Evolutionary conservation across 2,329 filamentous ascomycete species (phyloP).

Genomic region (Pseudopithomyces chartarum): DNA sequence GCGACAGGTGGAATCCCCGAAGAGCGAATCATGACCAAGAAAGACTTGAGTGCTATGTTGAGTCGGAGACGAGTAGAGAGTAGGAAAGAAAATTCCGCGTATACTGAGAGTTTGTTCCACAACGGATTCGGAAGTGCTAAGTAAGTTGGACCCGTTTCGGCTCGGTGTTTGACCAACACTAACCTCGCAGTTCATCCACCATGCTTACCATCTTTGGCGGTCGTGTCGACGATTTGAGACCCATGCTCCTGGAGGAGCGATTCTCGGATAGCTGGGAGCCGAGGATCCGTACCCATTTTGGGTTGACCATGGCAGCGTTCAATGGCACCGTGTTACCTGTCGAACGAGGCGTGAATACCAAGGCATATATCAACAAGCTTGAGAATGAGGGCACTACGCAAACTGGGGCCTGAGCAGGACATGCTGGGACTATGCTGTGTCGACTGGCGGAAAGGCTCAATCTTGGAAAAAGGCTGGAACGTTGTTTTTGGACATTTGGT

Average conservation of each 20-base stretch:
- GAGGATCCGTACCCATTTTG: conserved; percentile 42
- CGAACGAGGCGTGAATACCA: conserved; percentile 37
- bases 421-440: not conserved
- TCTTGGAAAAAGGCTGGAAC: not conserved
- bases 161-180: not conserved
- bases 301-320: conserved; percentile 50
- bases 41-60: conserved; percentile 42
- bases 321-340: conserved; percentile 48
- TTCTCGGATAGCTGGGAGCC: conserved; percentile 51
- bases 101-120: conserved; percentile 43
- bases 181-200: conserved; percentile 42
- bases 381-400: not conserved
- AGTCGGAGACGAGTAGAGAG: conserved; percentile 43
- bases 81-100: conserved; percentile 41
- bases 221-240: conserved; percentile 42
- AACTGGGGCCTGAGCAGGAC: not conserved
- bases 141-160: conserved; percentile 21
- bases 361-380: not conserved
- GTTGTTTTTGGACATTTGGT: too few species aligned
- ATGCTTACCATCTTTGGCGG: conserved; percentile 51
- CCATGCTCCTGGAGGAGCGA: conserved; percentile 49
- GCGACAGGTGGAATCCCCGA: conserved; percentile 43
- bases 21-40: conserved; percentile 38
- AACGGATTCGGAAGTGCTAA: conserved; percentile 50
- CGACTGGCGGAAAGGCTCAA: not conserved